Base-by-base conservation (phyloP, 1,139 yeast species). In the Suhomyces guaymorum region DNA sequence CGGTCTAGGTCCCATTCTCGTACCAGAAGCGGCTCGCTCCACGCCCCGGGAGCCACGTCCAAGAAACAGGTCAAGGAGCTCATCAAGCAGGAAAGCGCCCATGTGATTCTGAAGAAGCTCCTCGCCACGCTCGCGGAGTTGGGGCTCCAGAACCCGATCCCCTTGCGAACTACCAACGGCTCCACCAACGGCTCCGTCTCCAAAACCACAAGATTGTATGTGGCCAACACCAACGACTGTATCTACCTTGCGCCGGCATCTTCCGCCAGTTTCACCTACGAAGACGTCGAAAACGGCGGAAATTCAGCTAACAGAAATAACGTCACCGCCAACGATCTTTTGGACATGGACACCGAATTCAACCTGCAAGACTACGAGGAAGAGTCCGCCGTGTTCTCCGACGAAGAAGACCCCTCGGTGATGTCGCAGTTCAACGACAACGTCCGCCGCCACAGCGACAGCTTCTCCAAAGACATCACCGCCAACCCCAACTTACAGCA, bases 281-380 rank as follows among this genome's bases (percentile, higher is more conserved):
- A 69, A 41, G 76, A 70, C 39, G 70, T 59, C 10, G 75, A 69
- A 40, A 66, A 66, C 44, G 75, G 69, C 6, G 66, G 67, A 1
- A 51, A 47, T 6, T 47, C 48, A 4, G 40, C 42, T 7, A 24
- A 27, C 16, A 27, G 16, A 15, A 29, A 36, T 21, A 41, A 29
- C 16, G 21, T 44, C 18, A 41, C 35, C 8, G 29, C 39, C 16
- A 28, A 30, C 12, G 48, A 41, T 13, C 29, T 43, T 15, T 30
- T 44, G 18, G 24, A 23, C 15, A 27, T 31, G 28, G 46, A 35
- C 7, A 32, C 29, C 14, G 32, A 33, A 10, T 34, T 26, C 10
- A 24, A 38, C 21, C 22, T 16, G n/a, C 15, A 28, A 10, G 22
- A 23, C 15, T 24, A 32, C 4, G 44, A 39, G 4, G 32, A 36